Percentiles rank a stretch among this genome's conserved stretches.
These are phyloP conservation scores for Iberis amara DNA, from an alignment of 441 rosid species.

Conservation along the genomic window DNA sequence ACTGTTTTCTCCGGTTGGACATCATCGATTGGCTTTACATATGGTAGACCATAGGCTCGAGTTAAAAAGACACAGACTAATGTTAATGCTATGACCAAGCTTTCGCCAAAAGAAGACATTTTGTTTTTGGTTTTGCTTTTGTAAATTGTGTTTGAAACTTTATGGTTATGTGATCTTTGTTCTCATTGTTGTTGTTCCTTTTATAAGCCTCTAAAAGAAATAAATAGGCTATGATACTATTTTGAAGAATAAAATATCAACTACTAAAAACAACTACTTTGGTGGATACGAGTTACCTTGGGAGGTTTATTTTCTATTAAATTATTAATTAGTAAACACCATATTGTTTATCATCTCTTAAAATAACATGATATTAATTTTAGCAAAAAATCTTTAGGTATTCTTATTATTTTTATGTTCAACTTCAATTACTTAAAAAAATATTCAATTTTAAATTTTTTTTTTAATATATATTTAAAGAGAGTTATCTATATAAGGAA, in stretches of 20 bases:
- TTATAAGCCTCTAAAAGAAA: constrained; percentile 6
- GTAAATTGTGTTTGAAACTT: constrained; percentile 11
- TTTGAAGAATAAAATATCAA: not conserved
- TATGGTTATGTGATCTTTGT: constrained; percentile 10
- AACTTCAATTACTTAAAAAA: too few relatives aligned
- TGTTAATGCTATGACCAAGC: constrained; percentile 12
- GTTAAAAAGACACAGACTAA: not conserved
- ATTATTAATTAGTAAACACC: constrained; percentile 3
- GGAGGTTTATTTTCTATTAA: constrained; percentile 2
- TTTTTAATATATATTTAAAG: not conserved
- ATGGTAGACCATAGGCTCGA: constrained; percentile 21
- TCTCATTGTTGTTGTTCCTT: too few relatives aligned
- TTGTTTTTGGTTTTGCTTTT: not conserved
- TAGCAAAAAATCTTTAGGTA: constrained; percentile 8
- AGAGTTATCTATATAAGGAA: not conserved
- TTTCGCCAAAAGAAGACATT: constrained; percentile 7
- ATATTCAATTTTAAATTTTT: not conserved
- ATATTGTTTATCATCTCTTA: too few relatives aligned
- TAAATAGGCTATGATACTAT: too few relatives aligned
- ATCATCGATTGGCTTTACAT: constrained; percentile 28
- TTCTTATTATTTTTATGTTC: too few relatives aligned
- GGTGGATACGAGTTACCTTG: not conserved
- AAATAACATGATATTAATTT: not conserved
- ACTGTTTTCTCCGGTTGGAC: constrained; percentile 30
- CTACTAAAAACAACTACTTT: not conserved